These are phyloP conservation scores for Wickerhamiella australiensis DNA, from an alignment of 805 yeast species.

Conservation along the genomic window DNA sequence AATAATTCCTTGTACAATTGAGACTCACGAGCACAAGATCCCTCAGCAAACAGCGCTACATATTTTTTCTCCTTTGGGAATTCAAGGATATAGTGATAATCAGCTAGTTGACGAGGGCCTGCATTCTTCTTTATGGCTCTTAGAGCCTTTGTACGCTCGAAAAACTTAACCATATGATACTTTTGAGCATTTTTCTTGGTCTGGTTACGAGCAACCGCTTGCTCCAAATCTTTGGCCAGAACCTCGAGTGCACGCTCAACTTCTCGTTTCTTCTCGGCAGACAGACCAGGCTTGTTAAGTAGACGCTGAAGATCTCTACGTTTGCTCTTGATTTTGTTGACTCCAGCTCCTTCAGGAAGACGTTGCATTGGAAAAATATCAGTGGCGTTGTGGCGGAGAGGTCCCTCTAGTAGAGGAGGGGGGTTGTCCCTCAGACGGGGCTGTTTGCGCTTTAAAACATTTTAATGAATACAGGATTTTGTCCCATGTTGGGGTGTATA, in stretches of 20 bases:
- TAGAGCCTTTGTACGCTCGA: slow-evolving; percentile 76
- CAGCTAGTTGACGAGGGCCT: slow-evolving; percentile 30
- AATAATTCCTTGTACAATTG: slow-evolving; percentile 44
- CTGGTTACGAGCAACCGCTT: slow-evolving; percentile 35
- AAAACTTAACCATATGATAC: slow-evolving; percentile 88
- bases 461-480: slow-evolving; percentile 43
- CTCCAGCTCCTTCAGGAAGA: slow-evolving; percentile 17
- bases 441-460: background rate
- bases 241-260: slow-evolving; percentile 62
- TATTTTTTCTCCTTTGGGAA: slow-evolving; percentile 75
- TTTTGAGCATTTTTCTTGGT: slow-evolving; percentile 48
- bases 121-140: slow-evolving; percentile 48
- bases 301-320: slow-evolving; percentile 77
- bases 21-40: slow-evolving; percentile 30
- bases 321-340: slow-evolving; percentile 55
- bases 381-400: slow-evolving; percentile 1
- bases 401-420: background rate
- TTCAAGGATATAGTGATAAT: slow-evolving; percentile 59
- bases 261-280: slow-evolving; percentile 36
- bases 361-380: slow-evolving; percentile 2
- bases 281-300: slow-evolving; percentile 47
- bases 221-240: slow-evolving; percentile 43
- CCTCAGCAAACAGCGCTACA: slow-evolving; percentile 56
- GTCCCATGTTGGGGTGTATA: slow-evolving; percentile 78
- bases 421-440: no score